phyloP scores from a whole-genome alignment of 306 rosid species.

The Gastrolobium villosum region DNA sequence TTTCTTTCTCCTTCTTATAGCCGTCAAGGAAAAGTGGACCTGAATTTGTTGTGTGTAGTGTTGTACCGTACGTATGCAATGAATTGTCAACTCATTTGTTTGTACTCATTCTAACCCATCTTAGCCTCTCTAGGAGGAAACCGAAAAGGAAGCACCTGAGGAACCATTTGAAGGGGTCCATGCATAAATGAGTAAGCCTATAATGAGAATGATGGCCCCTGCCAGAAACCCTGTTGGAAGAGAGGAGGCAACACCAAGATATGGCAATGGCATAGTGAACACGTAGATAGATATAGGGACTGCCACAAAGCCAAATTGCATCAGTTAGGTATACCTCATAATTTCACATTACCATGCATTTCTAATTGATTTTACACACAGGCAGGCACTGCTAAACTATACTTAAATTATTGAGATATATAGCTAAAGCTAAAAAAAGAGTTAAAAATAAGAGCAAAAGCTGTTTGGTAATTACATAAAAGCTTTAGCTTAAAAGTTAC shows the following conservation, averaged over 20 bases:
- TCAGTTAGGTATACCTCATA: slow-evolving; percentile 38
- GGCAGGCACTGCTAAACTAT: too few species aligned
- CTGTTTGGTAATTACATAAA: too few species aligned
- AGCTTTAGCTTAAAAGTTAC: too few species aligned
- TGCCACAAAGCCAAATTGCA: slow-evolving; percentile 56
- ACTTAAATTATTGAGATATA: too few species aligned
- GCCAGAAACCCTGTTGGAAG: slow-evolving; percentile 85
- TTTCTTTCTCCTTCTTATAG: slow-evolving; percentile 31
- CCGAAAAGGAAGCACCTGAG: slow-evolving; percentile 48
- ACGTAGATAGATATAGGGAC: slow-evolving; percentile 81
- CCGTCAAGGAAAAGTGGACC: slow-evolving; percentile 20
- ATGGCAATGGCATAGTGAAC: slow-evolving; percentile 90
- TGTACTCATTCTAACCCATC: slow-evolving; percentile 17
- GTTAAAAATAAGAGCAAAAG: too few species aligned
- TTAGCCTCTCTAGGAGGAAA: slow-evolving; percentile 46
- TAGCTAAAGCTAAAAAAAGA: too few species aligned
- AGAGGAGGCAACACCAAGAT: slow-evolving; percentile 79
- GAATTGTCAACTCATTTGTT: slow-evolving; percentile 17
- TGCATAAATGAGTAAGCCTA: slow-evolving; percentile 79
- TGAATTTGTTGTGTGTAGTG: slow-evolving; percentile 32
- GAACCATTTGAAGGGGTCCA: slow-evolving; percentile 73
- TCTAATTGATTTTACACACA: background rate
- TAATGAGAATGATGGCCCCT: slow-evolving; percentile 71
- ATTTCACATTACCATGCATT: slow-evolving; percentile 31
- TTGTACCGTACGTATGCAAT: background rate